A percentile compares a stretch with the other conserved stretches of the same genome.
Conservation (phyloP, 2,329 filamentous ascomycete genomes). For the Cryoendolithus antarcticus region DNA sequence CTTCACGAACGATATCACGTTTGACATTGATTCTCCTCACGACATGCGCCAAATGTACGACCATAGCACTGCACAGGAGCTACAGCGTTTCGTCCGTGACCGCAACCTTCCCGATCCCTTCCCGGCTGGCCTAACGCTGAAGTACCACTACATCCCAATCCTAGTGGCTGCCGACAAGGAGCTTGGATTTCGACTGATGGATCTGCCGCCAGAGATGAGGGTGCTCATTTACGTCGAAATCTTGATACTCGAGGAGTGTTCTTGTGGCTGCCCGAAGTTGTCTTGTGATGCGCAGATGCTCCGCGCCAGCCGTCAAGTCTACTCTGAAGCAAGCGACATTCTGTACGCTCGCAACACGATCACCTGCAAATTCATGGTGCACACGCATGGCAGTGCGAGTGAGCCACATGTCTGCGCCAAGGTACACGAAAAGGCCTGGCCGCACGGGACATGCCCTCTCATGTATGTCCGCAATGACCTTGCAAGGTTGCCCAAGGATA, state of each 20-base stretch:
- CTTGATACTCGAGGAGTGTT: conserved; percentile 4
- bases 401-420: no score
- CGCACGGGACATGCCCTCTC: no score
- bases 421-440: no score
- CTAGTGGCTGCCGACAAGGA: conserved; percentile 7
- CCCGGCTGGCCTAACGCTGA: conserved; percentile 10
- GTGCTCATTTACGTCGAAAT: conserved; percentile 11
- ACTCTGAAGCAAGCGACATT: conserved; percentile 13
- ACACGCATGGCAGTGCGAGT: no score
- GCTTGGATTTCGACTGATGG: conserved; percentile 10
- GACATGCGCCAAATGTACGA: conserved; percentile 5
- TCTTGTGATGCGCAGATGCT: conserved; percentile 7
- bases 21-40: no score
- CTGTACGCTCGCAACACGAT: conserved; percentile 15
- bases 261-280: background rate
- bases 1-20: no score
- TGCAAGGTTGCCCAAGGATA: no score
- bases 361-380: background rate
- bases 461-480: no score
- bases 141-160: conserved; percentile 9
- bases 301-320: conserved; percentile 8
- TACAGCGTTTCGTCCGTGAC: conserved; percentile 8
- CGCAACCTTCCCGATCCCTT: conserved; percentile 11
- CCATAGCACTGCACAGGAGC: conserved; percentile 3
- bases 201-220: conserved; percentile 14